Evolutionary conservation across 352 stramenopile species (phyloP).

Genomic region (Phytophthora sp.): DNA sequence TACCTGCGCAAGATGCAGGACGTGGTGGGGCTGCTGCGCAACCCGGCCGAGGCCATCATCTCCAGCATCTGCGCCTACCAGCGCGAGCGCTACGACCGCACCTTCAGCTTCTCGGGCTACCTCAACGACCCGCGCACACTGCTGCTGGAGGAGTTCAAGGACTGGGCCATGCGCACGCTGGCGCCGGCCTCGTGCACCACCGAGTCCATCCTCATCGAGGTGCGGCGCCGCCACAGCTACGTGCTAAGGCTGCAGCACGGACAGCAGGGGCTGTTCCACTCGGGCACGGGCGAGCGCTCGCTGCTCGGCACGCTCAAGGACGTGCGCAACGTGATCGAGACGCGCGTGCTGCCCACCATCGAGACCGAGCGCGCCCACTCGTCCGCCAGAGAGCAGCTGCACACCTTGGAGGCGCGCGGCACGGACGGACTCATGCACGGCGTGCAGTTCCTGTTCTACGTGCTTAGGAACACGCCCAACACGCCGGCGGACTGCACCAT

Average conservation of each 20-base stretch:
- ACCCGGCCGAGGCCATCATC: conserved; percentile 86
- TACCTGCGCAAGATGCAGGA: conserved; percentile 91
- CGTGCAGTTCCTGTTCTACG: conserved; percentile 89
- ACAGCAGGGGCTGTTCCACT: conserved; percentile 84
- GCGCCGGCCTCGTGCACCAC: conserved; percentile 77
- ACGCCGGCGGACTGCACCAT: conserved; percentile 86
- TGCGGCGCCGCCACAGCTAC: conserved; percentile 77
- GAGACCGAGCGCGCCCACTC: conserved; percentile 84
- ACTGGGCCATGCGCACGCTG: conserved; percentile 85
- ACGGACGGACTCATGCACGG: conserved; percentile 87
- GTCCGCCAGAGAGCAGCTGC: conserved; percentile 80
- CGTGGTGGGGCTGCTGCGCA: conserved; percentile 77
- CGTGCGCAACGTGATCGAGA: conserved; percentile 82
- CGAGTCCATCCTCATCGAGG: conserved; percentile 78
- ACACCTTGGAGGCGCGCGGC: conserved; percentile 76
- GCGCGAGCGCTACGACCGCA: conserved; percentile 74
- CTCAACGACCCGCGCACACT: conserved; percentile 84
- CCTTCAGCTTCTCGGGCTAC: conserved; percentile 81
- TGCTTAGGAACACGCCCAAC: conserved; percentile 85
- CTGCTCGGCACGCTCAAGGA: conserved; percentile 85
- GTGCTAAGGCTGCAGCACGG: conserved; percentile 80
- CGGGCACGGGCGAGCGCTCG: conserved; percentile 73
- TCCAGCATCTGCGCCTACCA: conserved; percentile 88
- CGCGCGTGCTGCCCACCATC: conserved; percentile 75
- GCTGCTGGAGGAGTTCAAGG: conserved; percentile 87